Conservation (phyloP, 2,329 filamentous ascomycete genomes). For the Ceratocystis destructans region DNA sequence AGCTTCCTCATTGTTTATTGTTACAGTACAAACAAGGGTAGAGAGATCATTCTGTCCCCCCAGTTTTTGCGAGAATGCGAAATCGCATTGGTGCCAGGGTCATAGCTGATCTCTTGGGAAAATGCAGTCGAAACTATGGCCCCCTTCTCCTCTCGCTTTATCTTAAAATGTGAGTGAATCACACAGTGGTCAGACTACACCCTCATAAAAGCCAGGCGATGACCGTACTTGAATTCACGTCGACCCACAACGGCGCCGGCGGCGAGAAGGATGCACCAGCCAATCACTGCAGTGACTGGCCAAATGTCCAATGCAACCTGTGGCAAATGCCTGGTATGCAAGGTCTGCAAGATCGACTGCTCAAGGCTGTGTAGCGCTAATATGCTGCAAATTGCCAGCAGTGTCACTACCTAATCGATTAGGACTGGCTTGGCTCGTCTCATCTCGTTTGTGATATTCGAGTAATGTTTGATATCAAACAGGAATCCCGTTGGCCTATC, state of each 20-base stretch:
- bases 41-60: neutral
- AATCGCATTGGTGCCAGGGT: conserved; percentile 16
- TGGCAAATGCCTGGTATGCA: conserved; percentile 44
- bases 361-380: conserved; percentile 41
- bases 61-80: conserved; percentile 19
- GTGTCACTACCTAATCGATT: conserved; percentile 40
- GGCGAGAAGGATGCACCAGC: conserved; percentile 33
- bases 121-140: neutral
- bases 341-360: conserved; percentile 44
- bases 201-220: conserved; percentile 46
- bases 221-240: conserved; percentile 38
- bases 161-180: conserved; percentile 45
- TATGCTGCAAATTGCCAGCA: conserved; percentile 45
- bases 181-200: conserved; percentile 47
- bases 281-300: conserved; percentile 45
- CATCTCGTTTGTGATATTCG: conserved; percentile 19
- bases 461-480: conserved; percentile 31
- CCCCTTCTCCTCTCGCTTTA: neutral
- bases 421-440: conserved; percentile 22
- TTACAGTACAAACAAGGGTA: neutral
- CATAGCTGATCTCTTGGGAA: neutral
- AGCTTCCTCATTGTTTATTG: conserved; percentile 28
- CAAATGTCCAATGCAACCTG: conserved; percentile 41
- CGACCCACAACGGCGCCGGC: conserved; percentile 39
- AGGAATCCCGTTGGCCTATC: conserved; percentile 31